These are phyloP conservation scores for Astragalus glycyphyllos DNA, from an alignment of 306 rosid genomes.

Conservation along the genomic window DNA sequence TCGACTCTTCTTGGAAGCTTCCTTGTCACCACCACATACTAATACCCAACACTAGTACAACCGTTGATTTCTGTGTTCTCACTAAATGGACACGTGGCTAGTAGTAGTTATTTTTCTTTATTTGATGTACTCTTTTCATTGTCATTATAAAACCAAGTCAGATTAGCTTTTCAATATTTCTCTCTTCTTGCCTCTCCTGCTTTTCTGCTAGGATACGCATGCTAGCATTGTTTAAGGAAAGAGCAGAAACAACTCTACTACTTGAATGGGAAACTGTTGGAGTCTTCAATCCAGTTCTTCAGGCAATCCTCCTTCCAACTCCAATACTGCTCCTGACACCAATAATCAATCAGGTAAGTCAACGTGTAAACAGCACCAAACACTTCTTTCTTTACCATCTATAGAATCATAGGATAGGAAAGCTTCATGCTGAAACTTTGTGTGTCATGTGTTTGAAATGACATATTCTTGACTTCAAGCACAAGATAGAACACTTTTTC, in stretches of 20 bases:
- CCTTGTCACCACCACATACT: background rate
- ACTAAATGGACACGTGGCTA: constrained; percentile 12
- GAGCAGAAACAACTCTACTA: constrained; percentile 1
- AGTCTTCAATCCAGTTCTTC: constrained; percentile 37
- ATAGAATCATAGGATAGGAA: background rate
- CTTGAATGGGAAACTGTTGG: constrained; percentile 51
- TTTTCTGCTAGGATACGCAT: constrained; percentile 18
- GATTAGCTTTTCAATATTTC: background rate
- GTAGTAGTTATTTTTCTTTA: background rate
- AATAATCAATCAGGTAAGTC: constrained; percentile 44
- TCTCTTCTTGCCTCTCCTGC: background rate
- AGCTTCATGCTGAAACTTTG: too few relatives aligned
- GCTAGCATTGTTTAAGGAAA: constrained; percentile 2
- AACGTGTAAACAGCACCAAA: background rate
- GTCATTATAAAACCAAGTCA: constrained; percentile 35
- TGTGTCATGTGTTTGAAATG: constrained; percentile 14
- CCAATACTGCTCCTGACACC: constrained; percentile 1
- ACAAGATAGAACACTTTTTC: constrained; percentile 6
- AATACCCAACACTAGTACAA: background rate
- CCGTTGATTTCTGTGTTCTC: background rate
- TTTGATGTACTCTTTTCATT: constrained; percentile 13
- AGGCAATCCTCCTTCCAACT: background rate
- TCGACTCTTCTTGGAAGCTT: constrained; percentile 44
- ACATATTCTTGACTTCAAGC: constrained; percentile 7
- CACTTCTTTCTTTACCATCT: constrained; percentile 1